Evolutionary conservation across 2,329 filamentous ascomycete species (phyloP).

Genomic region (Alternaria atra): DNA sequence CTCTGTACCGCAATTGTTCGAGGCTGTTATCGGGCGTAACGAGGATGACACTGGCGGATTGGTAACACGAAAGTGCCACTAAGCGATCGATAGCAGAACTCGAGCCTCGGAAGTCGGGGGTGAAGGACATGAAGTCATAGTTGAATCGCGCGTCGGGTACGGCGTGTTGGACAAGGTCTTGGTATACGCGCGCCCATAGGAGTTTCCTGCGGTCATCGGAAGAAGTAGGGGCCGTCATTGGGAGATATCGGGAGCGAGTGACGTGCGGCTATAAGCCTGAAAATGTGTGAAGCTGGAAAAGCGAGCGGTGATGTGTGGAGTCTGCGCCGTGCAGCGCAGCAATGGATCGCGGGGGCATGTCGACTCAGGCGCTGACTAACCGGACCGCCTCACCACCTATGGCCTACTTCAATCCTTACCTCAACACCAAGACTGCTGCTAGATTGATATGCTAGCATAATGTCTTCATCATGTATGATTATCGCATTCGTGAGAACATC

Average conservation of each 20-base stretch:
- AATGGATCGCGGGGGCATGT: background rate
- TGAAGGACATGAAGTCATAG: slow-evolving; percentile 55
- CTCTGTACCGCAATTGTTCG: slow-evolving; percentile 51
- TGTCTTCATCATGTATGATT: background rate
- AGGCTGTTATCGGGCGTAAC: slow-evolving; percentile 57
- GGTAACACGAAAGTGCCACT: slow-evolving; percentile 45
- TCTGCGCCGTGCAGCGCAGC: background rate
- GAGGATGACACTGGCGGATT: slow-evolving; percentile 46
- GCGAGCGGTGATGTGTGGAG: background rate
- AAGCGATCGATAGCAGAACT: slow-evolving; percentile 45
- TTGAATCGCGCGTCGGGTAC: slow-evolving; percentile 57
- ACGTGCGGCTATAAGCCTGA: background rate
- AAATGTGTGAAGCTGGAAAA: background rate
- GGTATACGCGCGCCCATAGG: slow-evolving; percentile 47
- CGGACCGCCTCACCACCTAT: background rate
- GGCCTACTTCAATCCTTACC: too few relatives aligned
- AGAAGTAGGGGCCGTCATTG: slow-evolving; percentile 28
- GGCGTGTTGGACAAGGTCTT: slow-evolving; percentile 50
- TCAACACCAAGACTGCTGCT: too few relatives aligned
- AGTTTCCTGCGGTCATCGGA: slow-evolving; percentile 24
- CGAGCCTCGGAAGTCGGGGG: slow-evolving; percentile 55
- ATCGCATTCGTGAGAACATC: background rate
- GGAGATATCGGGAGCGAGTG: background rate
- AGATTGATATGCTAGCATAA: background rate
- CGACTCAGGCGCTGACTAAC: background rate